These are phyloP conservation scores for Luffa acutangula DNA, from an alignment of 306 rosid genomes.

Conservation along the genomic window DNA sequence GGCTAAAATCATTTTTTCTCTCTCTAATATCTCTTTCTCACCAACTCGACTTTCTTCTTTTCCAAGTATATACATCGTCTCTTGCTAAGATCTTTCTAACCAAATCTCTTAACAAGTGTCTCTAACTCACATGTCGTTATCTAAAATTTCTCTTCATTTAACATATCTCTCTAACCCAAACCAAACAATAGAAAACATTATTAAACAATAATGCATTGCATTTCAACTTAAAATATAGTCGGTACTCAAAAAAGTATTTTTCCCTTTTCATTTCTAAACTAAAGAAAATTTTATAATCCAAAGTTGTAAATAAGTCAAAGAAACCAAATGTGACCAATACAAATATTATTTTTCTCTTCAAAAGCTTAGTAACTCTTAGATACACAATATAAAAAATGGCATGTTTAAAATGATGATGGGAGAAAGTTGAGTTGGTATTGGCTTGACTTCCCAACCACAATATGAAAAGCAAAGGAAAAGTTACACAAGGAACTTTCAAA, in stretches of 20 bases:
- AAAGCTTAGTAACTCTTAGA: not conserved
- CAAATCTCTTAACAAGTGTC: too few relatives aligned
- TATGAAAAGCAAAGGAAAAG: not conserved
- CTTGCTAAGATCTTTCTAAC: too few relatives aligned
- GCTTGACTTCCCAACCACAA: not conserved
- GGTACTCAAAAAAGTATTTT: not conserved
- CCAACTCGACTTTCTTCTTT: not conserved
- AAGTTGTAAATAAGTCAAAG: not conserved
- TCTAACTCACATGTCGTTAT: too few relatives aligned
- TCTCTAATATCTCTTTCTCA: not conserved
- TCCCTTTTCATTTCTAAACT: too few relatives aligned
- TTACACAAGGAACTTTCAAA: not conserved
- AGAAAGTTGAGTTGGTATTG: not conserved
- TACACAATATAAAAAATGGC: not conserved
- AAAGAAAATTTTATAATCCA: not conserved
- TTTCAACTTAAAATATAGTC: not conserved
- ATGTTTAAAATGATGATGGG: not conserved
- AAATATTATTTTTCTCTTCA: not conserved
- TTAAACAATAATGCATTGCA: not conserved
- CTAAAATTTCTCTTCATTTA: too few relatives aligned
- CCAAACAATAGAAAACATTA: too few relatives aligned
- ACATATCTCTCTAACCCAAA: too few relatives aligned
- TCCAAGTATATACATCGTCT: not conserved
- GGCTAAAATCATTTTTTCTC: not conserved
- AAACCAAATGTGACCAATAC: not conserved